These are phyloP conservation scores for Trichoderma oligosporum DNA, from an alignment of 2,329 filamentous ascomycete species.

Conservation along the genomic window DNA sequence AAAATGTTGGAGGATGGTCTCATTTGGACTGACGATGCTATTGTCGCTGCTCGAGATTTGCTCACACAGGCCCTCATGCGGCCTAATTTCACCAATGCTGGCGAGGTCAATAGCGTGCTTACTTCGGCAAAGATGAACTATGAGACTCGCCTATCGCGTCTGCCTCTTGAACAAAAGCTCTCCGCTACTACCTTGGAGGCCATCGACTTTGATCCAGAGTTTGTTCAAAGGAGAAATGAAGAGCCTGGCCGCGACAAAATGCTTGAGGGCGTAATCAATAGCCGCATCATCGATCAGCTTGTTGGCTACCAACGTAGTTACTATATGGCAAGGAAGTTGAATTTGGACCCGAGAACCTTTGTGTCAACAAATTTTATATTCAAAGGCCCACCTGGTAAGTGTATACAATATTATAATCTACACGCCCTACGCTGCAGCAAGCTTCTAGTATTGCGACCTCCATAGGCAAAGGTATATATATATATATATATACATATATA, in stretches of 20 bases:
- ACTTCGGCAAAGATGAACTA: constrained; percentile 23
- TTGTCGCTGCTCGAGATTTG: constrained; percentile 53
- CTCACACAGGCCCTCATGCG: constrained; percentile 58
- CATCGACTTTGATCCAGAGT: background rate
- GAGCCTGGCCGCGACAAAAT: background rate
- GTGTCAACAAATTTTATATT: constrained; percentile 67
- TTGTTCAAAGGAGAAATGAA: background rate
- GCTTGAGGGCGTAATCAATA: background rate
- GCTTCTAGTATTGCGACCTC: too few relatives aligned
- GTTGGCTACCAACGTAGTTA: constrained; percentile 54
- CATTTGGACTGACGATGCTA: constrained; percentile 48
- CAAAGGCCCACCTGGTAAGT: constrained; percentile 53
- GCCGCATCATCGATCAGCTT: constrained; percentile 47
- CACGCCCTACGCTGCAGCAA: background rate
- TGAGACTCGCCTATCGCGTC: background rate
- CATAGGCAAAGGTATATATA: too few relatives aligned
- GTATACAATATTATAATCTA: too few relatives aligned
- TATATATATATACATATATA: too few relatives aligned
- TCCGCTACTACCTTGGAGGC: background rate
- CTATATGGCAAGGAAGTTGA: constrained; percentile 46
- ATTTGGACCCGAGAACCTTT: constrained; percentile 48
- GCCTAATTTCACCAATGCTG: constrained; percentile 70
- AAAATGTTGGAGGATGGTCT: constrained; percentile 60
- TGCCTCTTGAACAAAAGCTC: background rate
- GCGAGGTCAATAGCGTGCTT: constrained; percentile 59